Conservation (phyloP, 495 filamentous ascomycete species). For the Aspergillus asperescens region DNA sequence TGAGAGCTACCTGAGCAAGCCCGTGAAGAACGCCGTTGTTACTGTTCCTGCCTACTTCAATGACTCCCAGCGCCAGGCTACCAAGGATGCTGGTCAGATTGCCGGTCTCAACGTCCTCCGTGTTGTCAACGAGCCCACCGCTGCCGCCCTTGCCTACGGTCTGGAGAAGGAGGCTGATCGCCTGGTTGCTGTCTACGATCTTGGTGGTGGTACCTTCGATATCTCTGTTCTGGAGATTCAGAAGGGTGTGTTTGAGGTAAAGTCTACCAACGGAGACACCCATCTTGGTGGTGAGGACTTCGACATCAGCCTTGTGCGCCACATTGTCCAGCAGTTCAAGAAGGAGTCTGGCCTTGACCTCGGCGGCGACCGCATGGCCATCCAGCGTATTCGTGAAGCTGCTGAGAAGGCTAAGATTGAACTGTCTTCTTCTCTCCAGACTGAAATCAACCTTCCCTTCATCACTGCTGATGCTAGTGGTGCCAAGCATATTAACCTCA, state of each 20-base stretch:
- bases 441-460: conserved; percentile 98
- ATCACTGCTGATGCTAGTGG: conserved; percentile 93
- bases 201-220: conserved; percentile 98
- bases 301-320: conserved; percentile 91
- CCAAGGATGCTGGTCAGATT: conserved; percentile 97
- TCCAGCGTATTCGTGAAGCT: conserved; percentile 98
- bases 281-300: conserved; percentile 98
- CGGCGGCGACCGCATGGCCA: conserved; percentile 91
- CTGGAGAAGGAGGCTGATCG: conserved; percentile 89
- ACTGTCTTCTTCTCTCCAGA: conserved; percentile 92
- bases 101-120: conserved; percentile 91
- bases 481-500: conserved; percentile 95
- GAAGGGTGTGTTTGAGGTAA: conserved; percentile 97
- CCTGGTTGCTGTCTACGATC: conserved; percentile 92
- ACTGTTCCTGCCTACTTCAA: conserved; percentile 98
- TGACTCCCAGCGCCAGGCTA: conserved; percentile 94
- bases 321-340: conserved; percentile 95
- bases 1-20: conserved; percentile 82
- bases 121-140: conserved; percentile 96
- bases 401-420: conserved; percentile 99
- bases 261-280: conserved; percentile 97
- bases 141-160: conserved; percentile 91
- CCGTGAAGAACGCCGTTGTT: conserved; percentile 89
- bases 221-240: conserved; percentile 97
- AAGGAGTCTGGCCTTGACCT: conserved; percentile 90